Conservation (phyloP, 2,329 filamentous ascomycete genomes). For the Claviceps arundinis region DNA sequence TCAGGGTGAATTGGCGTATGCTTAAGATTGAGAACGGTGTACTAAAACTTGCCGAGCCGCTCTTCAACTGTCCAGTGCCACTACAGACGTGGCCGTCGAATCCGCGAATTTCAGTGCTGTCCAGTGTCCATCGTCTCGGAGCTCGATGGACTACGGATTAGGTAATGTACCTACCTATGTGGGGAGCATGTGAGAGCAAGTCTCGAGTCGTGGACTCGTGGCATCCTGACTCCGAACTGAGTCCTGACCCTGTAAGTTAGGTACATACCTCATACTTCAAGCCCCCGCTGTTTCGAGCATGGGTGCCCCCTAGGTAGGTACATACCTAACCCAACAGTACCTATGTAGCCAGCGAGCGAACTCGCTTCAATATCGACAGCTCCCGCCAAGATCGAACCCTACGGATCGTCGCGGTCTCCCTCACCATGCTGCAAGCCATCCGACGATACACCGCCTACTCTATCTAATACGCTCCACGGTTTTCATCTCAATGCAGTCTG, state of each 20-base stretch:
- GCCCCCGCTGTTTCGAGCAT: conserved; percentile 2
- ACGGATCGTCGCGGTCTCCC: conserved; percentile 1
- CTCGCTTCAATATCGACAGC: not conserved
- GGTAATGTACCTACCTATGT: too few relatives aligned
- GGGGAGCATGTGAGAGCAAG: conserved; percentile 2
- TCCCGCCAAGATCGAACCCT: conserved; percentile 4
- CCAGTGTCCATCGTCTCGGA: not conserved
- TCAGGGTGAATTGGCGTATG: not conserved
- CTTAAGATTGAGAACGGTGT: too few relatives aligned
- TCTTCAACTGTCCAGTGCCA: too few relatives aligned
- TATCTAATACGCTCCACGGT: not conserved
- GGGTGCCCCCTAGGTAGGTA: not conserved
- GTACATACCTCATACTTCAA: not conserved
- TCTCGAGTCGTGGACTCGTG: conserved; percentile 6
- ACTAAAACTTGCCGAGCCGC: too few relatives aligned
- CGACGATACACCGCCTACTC: not conserved
- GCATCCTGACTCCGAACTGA: not conserved
- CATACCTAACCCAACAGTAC: not conserved
- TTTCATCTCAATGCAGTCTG: not conserved
- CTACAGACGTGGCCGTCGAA: too few relatives aligned
- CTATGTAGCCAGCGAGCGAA: not conserved
- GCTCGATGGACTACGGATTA: conserved; percentile 5
- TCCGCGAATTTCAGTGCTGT: too few relatives aligned
- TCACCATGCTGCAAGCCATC: not conserved
- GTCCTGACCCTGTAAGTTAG: not conserved